Evolutionary conservation across 2,329 filamentous ascomycete species (phyloP).

Genomic region (Fusarium udum): DNA sequence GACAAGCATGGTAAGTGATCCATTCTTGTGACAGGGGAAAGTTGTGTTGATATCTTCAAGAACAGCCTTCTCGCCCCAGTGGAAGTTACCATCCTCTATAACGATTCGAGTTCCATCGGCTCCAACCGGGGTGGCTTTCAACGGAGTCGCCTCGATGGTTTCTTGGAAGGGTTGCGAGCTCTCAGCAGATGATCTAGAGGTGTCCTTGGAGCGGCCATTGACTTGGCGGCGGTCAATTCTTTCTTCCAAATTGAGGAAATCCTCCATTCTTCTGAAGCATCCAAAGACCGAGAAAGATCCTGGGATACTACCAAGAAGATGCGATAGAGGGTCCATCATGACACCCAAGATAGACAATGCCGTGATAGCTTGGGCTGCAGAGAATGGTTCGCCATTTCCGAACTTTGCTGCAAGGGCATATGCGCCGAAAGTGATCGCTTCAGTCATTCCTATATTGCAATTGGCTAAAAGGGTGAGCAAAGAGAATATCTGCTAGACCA

Average conservation of each 20-base stretch:
- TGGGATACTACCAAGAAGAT: constrained; percentile 41
- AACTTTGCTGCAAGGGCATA: constrained; percentile 45
- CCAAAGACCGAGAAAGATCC: constrained; percentile 43
- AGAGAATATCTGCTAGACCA: neutral
- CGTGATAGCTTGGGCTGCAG: constrained; percentile 45
- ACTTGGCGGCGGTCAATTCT: constrained; percentile 39
- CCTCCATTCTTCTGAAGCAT: constrained; percentile 46
- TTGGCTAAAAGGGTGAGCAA: constrained; percentile 32
- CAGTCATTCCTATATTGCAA: constrained; percentile 40
- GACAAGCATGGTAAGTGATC: constrained; percentile 44
- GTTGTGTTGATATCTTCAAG: constrained; percentile 38
- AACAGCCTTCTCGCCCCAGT: constrained; percentile 42
- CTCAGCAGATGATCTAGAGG: neutral
- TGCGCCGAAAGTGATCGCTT: constrained; percentile 45
- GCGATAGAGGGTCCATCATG: constrained; percentile 42
- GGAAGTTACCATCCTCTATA: constrained; percentile 41
- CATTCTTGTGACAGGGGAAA: constrained; percentile 29
- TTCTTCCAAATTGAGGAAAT: constrained; percentile 42
- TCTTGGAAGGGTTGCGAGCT: neutral
- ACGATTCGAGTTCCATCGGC: constrained; percentile 16
- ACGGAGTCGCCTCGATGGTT: constrained; percentile 7
- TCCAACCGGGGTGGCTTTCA: neutral
- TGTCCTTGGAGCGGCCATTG: neutral
- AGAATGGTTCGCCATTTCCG: constrained; percentile 38
- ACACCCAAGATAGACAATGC: constrained; percentile 45